Evolutionary conservation across 805 yeast genomes (phyloP).

Genomic region (Allodekkera sacchari): DNA sequence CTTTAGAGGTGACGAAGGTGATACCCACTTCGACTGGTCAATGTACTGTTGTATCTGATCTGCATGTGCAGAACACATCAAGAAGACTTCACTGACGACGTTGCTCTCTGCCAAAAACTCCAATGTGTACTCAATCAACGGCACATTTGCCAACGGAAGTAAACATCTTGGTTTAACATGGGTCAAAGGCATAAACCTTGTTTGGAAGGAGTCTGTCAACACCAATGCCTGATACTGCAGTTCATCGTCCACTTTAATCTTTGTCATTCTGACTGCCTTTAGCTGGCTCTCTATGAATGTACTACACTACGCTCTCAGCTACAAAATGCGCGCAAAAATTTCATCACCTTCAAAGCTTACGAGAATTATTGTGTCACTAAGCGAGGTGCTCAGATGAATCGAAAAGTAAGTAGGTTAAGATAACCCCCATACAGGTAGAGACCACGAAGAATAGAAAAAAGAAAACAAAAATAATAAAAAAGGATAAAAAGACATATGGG

Average conservation of each 20-base stretch:
- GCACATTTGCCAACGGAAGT: constrained; percentile 86
- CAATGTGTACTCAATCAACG: constrained; percentile 87
- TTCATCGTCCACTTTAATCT: constrained; percentile 38
- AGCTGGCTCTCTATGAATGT: too few relatives aligned
- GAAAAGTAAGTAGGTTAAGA: too few relatives aligned
- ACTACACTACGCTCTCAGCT: too few relatives aligned
- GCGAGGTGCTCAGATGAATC: too few relatives aligned
- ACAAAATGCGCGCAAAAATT: too few relatives aligned
- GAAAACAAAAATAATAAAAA: too few relatives aligned
- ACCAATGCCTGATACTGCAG: constrained; percentile 87
- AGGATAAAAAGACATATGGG: too few relatives aligned
- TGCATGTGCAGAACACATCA: constrained; percentile 88
- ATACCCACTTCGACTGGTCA: constrained; percentile 61
- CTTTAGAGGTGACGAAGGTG: constrained; percentile 69
- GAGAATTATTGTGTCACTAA: constrained; percentile 48
- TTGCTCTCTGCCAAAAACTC: constrained; percentile 83
- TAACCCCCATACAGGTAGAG: too few relatives aligned
- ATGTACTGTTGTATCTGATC: constrained; percentile 81
- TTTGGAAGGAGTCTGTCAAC: constrained; percentile 86
- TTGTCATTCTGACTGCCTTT: constrained; percentile 2
- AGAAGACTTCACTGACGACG: constrained; percentile 80
- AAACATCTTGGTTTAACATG: constrained; percentile 82
- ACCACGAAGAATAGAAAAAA: too few relatives aligned
- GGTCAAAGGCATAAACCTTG: constrained; percentile 89
- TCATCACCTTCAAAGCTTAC: too few relatives aligned